Evolutionary conservation across 1,284 basidiomycete species (phyloP).

Genomic region (Trametes versicolor): DNA sequence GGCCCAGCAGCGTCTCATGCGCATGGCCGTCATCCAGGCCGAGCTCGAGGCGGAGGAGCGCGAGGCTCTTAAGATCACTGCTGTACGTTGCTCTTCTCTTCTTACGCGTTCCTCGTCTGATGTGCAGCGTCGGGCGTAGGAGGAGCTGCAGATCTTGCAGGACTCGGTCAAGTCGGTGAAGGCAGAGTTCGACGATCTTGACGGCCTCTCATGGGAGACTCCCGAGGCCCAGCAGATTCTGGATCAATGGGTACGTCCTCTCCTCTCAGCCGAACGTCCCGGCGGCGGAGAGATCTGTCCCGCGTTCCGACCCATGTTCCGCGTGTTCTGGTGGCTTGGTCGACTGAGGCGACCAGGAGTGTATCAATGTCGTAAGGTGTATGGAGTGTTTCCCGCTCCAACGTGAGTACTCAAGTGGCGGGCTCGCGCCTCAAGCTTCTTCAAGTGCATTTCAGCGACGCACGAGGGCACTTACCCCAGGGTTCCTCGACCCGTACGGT

Average conservation of each 20-base stretch:
- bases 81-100: conserved; percentile 13
- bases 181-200: conserved; percentile 32
- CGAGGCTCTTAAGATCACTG: conserved; percentile 17
- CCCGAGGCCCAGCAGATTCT: conserved; percentile 29
- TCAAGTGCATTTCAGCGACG: too few relatives aligned
- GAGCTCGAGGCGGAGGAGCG: conserved; percentile 30
- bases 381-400: too few relatives aligned
- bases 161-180: conserved; percentile 28
- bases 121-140: conserved; percentile 1
- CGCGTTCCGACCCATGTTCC: too few relatives aligned
- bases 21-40: conserved; percentile 27
- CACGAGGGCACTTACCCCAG: too few relatives aligned
- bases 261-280: too few relatives aligned
- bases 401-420: too few relatives aligned
- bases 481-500: too few relatives aligned
- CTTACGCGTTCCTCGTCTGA: not conserved
- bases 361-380: too few relatives aligned
- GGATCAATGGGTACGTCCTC: conserved; percentile 26
- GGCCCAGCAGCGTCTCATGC: conserved; percentile 25
- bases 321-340: too few relatives aligned
- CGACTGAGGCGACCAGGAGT: too few relatives aligned
- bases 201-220: conserved; percentile 33
- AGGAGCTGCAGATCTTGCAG: conserved; percentile 24
- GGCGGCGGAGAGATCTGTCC: too few relatives aligned
- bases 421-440: too few relatives aligned